Evolutionary conservation across 371 early-diverging fungal species (phyloP).

Genomic region (Syncephalis plumigaleata): DNA sequence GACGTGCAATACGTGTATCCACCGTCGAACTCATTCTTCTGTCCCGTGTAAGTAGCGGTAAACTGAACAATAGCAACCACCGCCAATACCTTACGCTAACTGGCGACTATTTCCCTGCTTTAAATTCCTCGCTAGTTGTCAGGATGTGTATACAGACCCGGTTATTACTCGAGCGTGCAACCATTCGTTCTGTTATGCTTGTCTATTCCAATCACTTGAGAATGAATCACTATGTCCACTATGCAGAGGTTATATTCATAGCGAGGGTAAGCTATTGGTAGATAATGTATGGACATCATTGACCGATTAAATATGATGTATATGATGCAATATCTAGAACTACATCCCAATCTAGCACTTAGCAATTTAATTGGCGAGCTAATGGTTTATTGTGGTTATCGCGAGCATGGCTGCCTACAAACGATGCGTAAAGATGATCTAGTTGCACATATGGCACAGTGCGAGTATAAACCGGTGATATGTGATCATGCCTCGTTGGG

Average conservation of each 20-base stretch:
- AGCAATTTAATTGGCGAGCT: conserved; percentile 29
- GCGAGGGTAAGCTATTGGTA: conserved; percentile 15
- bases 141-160: conserved; percentile 33
- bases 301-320: background rate
- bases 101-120: background rate
- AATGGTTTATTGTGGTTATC: conserved; percentile 28
- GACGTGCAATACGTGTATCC: conserved; percentile 19
- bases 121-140: conserved; percentile 19
- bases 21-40: conserved; percentile 24
- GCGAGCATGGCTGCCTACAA: conserved; percentile 24
- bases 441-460: conserved; percentile 20
- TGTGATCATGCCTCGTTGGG: conserved; percentile 25
- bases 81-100: background rate
- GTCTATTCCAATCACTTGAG: conserved; percentile 26
- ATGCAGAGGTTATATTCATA: conserved; percentile 22
- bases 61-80: background rate
- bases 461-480: conserved; percentile 19
- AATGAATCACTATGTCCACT: conserved; percentile 36
- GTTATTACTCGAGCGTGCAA: conserved; percentile 36
- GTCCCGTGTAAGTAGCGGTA: conserved; percentile 21
- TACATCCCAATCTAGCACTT: conserved; percentile 40
- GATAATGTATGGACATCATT: background rate
- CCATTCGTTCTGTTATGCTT: conserved; percentile 36
- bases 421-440: conserved; percentile 23
- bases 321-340: background rate